Conservation (phyloP, 176 grass and related monocot genomes). For the Ananas comosus region DNA sequence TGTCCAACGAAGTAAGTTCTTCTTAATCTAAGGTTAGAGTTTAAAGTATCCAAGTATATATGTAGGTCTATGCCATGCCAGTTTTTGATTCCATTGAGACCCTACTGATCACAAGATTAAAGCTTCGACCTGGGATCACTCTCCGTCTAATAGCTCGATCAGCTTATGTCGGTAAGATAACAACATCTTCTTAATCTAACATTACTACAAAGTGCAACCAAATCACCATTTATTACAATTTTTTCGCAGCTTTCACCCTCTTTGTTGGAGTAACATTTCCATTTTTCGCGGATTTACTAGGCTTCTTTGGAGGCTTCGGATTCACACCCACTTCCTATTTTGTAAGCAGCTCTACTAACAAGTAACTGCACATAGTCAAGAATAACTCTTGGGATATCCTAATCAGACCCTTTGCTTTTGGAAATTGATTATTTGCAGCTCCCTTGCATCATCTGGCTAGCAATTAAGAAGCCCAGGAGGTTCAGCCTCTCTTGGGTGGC, state of each 20-base stretch:
- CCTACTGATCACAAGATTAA: background rate
- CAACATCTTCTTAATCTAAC: background rate
- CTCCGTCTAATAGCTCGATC: conserved; percentile 12
- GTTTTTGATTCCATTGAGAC: conserved; percentile 12
- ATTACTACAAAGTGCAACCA: background rate
- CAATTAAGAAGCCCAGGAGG: conserved; percentile 18
- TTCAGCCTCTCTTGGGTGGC: conserved; percentile 14
- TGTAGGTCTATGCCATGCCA: conserved; percentile 19
- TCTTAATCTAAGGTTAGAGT: background rate
- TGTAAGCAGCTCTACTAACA: background rate
- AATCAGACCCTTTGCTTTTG: no score
- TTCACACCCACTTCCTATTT: conserved; percentile 19
- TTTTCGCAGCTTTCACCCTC: conserved; percentile 17
- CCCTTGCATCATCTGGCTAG: conserved; percentile 15
- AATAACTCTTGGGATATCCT: no score
- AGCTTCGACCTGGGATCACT: conserved; percentile 2
- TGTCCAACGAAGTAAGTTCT: no score
- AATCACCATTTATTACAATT: background rate
- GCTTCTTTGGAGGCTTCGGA: conserved; percentile 46
- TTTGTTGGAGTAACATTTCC: conserved; percentile 36
- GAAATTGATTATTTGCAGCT: background rate
- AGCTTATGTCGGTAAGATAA: conserved; percentile 11
- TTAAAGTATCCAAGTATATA: background rate
- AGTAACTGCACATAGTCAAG: background rate
- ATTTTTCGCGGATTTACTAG: conserved; percentile 39